phyloP scores from a whole-genome alignment of 78 protist genomes.

The Anaeramoeba flamelloides region DNA sequence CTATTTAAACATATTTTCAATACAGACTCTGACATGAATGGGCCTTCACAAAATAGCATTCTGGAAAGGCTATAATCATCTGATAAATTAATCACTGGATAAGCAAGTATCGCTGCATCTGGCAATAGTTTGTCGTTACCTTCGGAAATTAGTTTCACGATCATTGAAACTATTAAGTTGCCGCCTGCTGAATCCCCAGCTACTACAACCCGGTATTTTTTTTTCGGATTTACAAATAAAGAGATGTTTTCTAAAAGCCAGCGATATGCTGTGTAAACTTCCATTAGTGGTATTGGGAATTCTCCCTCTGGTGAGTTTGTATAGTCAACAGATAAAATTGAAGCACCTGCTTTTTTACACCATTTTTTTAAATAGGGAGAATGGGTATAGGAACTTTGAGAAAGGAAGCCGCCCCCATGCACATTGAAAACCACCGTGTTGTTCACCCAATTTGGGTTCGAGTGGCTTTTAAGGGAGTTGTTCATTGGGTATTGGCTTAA shows the following conservation, averaged over 20 bases:
- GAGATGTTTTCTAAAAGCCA: not conserved
- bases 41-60: not conserved
- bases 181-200: slow-evolving; percentile 2
- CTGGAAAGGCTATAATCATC: not conserved
- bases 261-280: not conserved
- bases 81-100: not conserved
- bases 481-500: too few species aligned
- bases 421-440: not conserved
- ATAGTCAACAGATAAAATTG: not conserved
- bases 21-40: not conserved
- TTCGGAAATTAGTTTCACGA: not conserved
- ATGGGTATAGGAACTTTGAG: not conserved
- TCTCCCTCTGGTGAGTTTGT: not conserved
- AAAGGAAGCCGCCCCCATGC: not conserved
- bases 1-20: not conserved
- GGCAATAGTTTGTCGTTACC: not conserved
- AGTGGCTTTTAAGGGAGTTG: too few species aligned
- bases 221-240: not conserved
- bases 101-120: too few species aligned
- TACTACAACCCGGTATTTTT: not conserved
- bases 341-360: not conserved
- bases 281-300: not conserved
- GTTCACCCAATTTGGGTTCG: too few species aligned
- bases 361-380: not conserved
- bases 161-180: not conserved